Base-by-base conservation (phyloP, 2,329 filamentous ascomycete genomes). In the Magnaporthales sp. region DNA sequence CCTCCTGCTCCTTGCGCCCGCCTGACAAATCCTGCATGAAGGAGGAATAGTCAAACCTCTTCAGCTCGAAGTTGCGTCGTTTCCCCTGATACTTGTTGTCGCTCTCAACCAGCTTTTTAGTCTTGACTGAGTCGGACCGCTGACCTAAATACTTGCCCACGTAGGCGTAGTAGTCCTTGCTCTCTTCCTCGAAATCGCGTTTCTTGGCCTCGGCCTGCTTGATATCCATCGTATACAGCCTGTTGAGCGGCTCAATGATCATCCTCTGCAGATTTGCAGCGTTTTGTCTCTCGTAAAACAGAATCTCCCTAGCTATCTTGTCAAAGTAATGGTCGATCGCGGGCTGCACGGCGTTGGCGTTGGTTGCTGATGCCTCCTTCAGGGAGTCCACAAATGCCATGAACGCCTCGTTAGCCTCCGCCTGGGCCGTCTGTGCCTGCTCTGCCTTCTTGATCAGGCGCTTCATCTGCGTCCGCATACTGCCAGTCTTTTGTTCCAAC, bases 1-100 rank as follows among this genome's bases (percentile, higher is more conserved):
- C 91, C 76, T 99, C 95, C 74, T 98, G 95, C 73, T 99, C 95
- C 76, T 98, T 99, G 69, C 95, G 89, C n/a, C 95, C 95, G 31
- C 95, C 95, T 70, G 98, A 95, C n/a, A 99, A 83, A 80, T 99
- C 95, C 74, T 98, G 94, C 91, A 99, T 96, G 75, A 98, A 99
- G 15, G 92, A 97, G 3, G 94, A 98, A 76, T 99, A 99, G 77
- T 99, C 96, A 73, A 99, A 99, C 10, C 96, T 89, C 80, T 96
- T 97, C 67, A 99, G 84, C 80, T 99, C 95, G 73, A 99, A 99
- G 71, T 93, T 97, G 61, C 92, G 89, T 70, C 93, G 87, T 80
- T 98, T 98, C 62, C 85, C 88, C 76, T 98, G 94, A 75, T 98
- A 99, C 75, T 99, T 99, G 32, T 91, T 91, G 76, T 99, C 95